Conservation (phyloP, 2,329 filamentous ascomycete species). For the Dothistroma pini region DNA sequence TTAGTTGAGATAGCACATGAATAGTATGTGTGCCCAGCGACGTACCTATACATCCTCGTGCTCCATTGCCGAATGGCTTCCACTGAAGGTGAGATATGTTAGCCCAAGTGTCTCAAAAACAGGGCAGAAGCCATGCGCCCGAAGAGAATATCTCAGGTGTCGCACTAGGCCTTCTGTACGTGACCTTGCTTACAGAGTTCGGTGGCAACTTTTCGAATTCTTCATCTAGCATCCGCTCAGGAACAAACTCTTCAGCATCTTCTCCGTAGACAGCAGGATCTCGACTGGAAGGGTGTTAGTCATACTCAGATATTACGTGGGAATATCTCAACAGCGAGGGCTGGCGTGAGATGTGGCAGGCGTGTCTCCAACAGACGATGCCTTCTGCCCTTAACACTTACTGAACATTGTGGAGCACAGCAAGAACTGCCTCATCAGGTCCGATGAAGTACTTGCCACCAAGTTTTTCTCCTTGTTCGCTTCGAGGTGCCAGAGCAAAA, state of each 20-base stretch:
- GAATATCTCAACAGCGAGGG: too few relatives aligned
- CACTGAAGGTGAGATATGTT: conserved; percentile 12
- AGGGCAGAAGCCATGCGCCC: too few relatives aligned
- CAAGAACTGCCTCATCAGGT: conserved; percentile 49
- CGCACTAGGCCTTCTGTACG: too few relatives aligned
- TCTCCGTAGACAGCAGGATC: conserved; percentile 64
- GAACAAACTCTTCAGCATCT: conserved; percentile 62
- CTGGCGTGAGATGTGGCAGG: too few relatives aligned
- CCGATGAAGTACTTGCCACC: conserved; percentile 59
- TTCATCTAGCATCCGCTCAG: conserved; percentile 69
- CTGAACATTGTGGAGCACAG: conserved; percentile 55
- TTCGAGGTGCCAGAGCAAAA: conserved; percentile 53
- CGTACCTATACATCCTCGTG: conserved; percentile 65
- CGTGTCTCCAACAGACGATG: too few relatives aligned
- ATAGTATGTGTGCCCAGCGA: not conserved
- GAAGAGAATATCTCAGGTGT: too few relatives aligned
- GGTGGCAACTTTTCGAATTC: conserved; percentile 52
- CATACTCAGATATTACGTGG: too few relatives aligned
- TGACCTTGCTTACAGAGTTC: conserved; percentile 12
- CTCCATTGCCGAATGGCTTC: conserved; percentile 67
- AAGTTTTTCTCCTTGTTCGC: conserved; percentile 49
- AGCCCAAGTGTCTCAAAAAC: too few relatives aligned
- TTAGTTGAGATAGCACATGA: not conserved
- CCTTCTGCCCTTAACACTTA: too few relatives aligned
- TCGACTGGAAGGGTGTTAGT: conserved; percentile 19